phyloP scores from a whole-genome alignment of 148 eudicot species.

The Rhododendron henanense region DNA sequence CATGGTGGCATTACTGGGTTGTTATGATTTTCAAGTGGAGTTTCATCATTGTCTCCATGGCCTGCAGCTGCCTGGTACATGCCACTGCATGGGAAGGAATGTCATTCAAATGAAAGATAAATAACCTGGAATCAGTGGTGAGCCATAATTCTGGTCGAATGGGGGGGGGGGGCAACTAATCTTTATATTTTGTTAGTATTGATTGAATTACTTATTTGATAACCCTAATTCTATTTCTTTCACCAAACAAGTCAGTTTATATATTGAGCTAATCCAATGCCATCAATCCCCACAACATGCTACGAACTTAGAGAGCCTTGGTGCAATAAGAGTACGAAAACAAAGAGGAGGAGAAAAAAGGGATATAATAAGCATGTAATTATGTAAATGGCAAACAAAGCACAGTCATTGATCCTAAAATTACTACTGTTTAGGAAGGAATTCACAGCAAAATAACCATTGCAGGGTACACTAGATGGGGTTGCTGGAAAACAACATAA shows the following conservation, averaged over 20 bases:
- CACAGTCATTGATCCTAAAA: background rate
- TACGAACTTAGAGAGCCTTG: background rate
- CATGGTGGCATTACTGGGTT: conserved; percentile 18
- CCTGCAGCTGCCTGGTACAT: conserved; percentile 3
- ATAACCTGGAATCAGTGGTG: background rate
- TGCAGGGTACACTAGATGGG: background rate
- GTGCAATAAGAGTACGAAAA: background rate
- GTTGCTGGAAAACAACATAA: no score
- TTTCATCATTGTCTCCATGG: conserved; percentile 3
- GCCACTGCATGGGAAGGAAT: conserved; percentile 7
- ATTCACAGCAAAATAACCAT: background rate
- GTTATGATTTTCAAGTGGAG: conserved; percentile 4
- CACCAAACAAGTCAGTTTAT: background rate
- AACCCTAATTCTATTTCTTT: background rate
- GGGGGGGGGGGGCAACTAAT: background rate
- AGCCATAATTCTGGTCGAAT: background rate
- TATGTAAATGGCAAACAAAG: background rate
- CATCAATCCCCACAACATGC: background rate
- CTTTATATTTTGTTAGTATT: no score
- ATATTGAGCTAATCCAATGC: background rate
- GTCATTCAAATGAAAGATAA: background rate
- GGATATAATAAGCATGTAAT: background rate
- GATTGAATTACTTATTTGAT: background rate
- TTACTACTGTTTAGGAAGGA: background rate
- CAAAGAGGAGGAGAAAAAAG: background rate